Evolutionary conservation across 148 eudicot species (phyloP).

Genomic region (Pouteria glomerata): DNA sequence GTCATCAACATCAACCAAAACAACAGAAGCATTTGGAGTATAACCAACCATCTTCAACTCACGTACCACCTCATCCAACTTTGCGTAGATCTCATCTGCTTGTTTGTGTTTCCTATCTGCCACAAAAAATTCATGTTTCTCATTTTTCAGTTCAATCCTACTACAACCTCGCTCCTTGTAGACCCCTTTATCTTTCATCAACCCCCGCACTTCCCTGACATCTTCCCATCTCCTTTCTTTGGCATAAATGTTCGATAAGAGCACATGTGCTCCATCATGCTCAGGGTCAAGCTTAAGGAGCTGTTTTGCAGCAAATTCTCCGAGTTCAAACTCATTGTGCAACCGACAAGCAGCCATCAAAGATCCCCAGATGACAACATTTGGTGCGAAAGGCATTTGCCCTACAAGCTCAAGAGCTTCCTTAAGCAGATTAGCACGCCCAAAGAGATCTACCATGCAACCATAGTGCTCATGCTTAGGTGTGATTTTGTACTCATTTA

Average conservation of each 20-base stretch:
- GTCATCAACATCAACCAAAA: conserved; percentile 39
- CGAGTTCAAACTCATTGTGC: conserved; percentile 41
- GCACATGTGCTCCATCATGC: conserved; percentile 48
- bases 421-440: conserved; percentile 37
- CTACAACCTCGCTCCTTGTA: conserved; percentile 39
- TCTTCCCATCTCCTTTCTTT: conserved; percentile 37
- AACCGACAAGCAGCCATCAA: conserved; percentile 45
- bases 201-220: conserved; percentile 34
- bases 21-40: conserved; percentile 29
- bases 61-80: conserved; percentile 40
- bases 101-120: conserved; percentile 36
- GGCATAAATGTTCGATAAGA: conserved; percentile 45
- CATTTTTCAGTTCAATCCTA: conserved; percentile 33
- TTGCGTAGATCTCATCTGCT: conserved; percentile 36
- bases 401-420: conserved; percentile 45
- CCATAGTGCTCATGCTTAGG: conserved; percentile 49
- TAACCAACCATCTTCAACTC: conserved; percentile 38
- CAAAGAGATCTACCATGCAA: conserved; percentile 56
- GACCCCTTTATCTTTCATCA: conserved; percentile 35
- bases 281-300: conserved; percentile 44
- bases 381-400: conserved; percentile 49
- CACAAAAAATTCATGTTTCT: conserved; percentile 37
- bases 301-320: conserved; percentile 50
- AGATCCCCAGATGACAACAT: conserved; percentile 52
- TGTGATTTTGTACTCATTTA: conserved; percentile 29